phyloP scores from a whole-genome alignment of 148 eudicot species.

The Amaranthus hypochondriacus region DNA sequence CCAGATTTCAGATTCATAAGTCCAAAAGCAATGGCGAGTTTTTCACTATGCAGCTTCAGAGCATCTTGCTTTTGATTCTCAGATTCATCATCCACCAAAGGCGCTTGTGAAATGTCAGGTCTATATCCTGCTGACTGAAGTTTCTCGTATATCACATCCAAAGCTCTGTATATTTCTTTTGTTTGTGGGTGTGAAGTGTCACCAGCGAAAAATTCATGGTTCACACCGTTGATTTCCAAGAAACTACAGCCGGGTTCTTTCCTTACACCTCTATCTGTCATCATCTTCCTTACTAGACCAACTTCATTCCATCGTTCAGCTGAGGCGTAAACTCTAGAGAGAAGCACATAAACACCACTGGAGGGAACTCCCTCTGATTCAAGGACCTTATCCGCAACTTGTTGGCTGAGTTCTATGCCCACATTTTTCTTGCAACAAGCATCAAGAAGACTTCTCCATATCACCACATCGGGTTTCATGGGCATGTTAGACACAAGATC shows the following conservation, averaged over 20 bases:
- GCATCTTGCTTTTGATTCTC: conserved; percentile 35
- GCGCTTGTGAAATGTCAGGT: conserved; percentile 50
- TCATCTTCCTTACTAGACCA: conserved; percentile 55
- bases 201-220: conserved; percentile 68
- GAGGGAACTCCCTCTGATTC: conserved; percentile 37
- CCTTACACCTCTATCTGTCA: conserved; percentile 53
- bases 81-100: conserved; percentile 47
- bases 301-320: conserved; percentile 66
- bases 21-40: conserved; percentile 75
- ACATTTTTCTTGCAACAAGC: conserved; percentile 56
- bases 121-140: conserved; percentile 39
- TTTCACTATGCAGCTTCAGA: conserved; percentile 60
- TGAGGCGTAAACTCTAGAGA: conserved; percentile 64
- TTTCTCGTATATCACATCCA: conserved; percentile 45
- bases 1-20: conserved; percentile 47
- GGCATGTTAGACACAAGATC: conserved; percentile 57
- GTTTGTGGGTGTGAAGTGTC: conserved; percentile 51
- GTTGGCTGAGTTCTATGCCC: conserved; percentile 52
- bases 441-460: conserved; percentile 81
- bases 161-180: conserved; percentile 35
- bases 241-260: conserved; percentile 80
- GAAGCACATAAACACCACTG: conserved; percentile 65
- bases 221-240: conserved; percentile 53
- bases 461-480: conserved; percentile 65
- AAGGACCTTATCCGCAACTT: conserved; percentile 49